Percentiles rank a stretch among this genome's conserved stretches.
Evolutionary conservation across 306 rosid species (phyloP).

Genomic region (Dicorynia guianensis): DNA sequence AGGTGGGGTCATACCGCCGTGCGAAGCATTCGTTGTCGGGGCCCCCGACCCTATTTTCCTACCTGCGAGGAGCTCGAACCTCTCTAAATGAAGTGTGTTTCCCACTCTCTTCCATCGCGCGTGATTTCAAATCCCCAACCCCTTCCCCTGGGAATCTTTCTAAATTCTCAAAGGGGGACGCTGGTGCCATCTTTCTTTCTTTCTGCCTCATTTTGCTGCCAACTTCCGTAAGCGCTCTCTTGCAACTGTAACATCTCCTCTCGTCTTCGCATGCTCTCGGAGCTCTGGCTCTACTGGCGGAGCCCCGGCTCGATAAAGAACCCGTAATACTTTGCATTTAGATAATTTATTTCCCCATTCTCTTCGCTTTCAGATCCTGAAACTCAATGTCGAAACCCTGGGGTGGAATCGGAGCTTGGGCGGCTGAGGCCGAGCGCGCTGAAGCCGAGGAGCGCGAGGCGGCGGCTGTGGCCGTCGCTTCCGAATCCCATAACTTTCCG

Average conservation of each 20-base stretch:
- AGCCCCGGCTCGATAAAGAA: slow-evolving; percentile 58
- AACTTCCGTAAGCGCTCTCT: not conserved
- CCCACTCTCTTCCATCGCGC: not conserved
- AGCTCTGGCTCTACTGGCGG: slow-evolving; percentile 84
- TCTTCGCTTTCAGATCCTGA: slow-evolving; percentile 55
- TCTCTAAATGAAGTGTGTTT: not conserved
- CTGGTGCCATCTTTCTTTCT: not conserved
- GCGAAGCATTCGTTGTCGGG: not conserved
- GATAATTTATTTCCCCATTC: not conserved
- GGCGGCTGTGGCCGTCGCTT: slow-evolving; percentile 32
- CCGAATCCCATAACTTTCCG: slow-evolving; percentile 67
- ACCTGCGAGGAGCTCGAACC: not conserved
- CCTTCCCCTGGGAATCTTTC: not conserved
- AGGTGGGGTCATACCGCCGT: too few relatives aligned
- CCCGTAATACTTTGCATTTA: not conserved
- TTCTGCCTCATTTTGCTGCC: not conserved
- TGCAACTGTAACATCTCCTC: slow-evolving; percentile 39
- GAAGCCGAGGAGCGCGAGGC: slow-evolving; percentile 86
- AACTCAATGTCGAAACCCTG: slow-evolving; percentile 81
- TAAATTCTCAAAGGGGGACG: not conserved
- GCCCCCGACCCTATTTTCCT: not conserved
- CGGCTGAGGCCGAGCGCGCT: slow-evolving; percentile 91
- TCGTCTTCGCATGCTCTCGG: slow-evolving; percentile 59
- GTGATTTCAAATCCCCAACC: not conserved
- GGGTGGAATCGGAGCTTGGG: slow-evolving; percentile 94